A percentile compares a stretch with the other conserved stretches of the same genome.
These are phyloP conservation scores for Euphorbia pulcherrima DNA, from an alignment of 345 rosid genomes.

Conservation along the genomic window DNA sequence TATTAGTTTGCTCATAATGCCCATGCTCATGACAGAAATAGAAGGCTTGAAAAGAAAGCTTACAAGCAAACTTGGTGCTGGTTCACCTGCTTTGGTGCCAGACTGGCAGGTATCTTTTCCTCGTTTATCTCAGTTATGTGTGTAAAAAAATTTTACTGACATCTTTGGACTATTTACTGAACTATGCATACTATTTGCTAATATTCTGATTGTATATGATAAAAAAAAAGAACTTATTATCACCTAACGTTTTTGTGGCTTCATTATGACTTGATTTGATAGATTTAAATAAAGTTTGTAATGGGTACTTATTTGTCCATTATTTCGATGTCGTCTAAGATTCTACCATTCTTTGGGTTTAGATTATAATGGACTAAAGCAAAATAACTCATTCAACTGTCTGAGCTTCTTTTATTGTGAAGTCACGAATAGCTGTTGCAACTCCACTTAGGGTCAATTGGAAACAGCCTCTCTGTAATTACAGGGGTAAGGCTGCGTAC, in stretches of 20 bases:
- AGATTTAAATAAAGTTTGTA: not conserved
- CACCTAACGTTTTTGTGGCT: not conserved
- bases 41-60: slow-evolving; percentile 92
- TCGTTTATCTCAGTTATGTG: not conserved
- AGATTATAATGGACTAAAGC: no score
- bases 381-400: no score
- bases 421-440: no score
- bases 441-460: no score
- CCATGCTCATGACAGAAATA: slow-evolving; percentile 46
- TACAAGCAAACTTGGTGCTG: slow-evolving; percentile 94
- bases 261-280: slow-evolving; percentile 8
- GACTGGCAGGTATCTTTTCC: slow-evolving; percentile 74
- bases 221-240: not conserved
- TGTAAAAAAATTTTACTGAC: not conserved
- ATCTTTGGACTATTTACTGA: not conserved
- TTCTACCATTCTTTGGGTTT: no score
- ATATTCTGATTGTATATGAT: slow-evolving; percentile 1
- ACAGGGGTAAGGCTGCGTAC: no score
- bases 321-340: no score
- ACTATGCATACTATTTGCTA: not conserved
- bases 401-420: no score
- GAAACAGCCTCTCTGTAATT: no score
- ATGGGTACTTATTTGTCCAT: no score
- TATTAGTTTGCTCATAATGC: slow-evolving; percentile 7
- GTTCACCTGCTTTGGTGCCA: slow-evolving; percentile 68